Base-by-base conservation (phyloP, 345 rosid species). In the Aquilaria sinensis region DNA sequence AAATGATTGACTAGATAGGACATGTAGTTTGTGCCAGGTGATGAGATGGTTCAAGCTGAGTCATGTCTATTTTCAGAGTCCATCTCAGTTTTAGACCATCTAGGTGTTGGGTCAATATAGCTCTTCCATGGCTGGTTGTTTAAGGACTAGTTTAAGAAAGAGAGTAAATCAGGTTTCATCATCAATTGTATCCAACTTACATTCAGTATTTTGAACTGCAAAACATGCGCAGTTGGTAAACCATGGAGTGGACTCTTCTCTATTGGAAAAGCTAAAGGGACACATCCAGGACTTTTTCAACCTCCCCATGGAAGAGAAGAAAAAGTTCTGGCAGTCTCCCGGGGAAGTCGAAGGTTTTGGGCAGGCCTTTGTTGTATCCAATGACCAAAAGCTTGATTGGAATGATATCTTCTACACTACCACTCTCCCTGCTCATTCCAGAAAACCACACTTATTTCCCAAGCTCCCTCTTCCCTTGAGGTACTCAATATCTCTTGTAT, bases 331-430 rank as follows among this genome's bases (percentile, higher is more conserved):
- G 83, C 83, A 79, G 52, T 23, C 31, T 12, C 69, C 68, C 41
- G 74, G 70, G 10, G 72, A 78, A 3, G 12, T 69, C 12, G 82
- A 78, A 69, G 82, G 82, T 31, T 76, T 76, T 50, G 83, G 83
- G 30, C 81, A 80, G 51, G 74, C 71, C 12, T 76, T 73, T 31
- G 57, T 80, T 13, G 70, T 80, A 29, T 80, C 79, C 0, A 77
- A 80, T 3, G 81, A 77, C 31, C 84, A 80, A 62, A 80, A 74
- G 64, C 84, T 77, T 11, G 84, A 77, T 12, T 80, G 81, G 81
- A 61, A 60, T 51, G 84, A 80, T 43, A 30, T 74, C 15, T 74
- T 77, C 53, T 68, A 10, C 64, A 53, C 76, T 55, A 54, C 68
- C 9, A 69, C 79, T 12, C 47, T 57, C 45, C 81, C 84, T 8